phyloP scores from a whole-genome alignment of 331 rosid species.

The Quercus tomentella region DNA sequence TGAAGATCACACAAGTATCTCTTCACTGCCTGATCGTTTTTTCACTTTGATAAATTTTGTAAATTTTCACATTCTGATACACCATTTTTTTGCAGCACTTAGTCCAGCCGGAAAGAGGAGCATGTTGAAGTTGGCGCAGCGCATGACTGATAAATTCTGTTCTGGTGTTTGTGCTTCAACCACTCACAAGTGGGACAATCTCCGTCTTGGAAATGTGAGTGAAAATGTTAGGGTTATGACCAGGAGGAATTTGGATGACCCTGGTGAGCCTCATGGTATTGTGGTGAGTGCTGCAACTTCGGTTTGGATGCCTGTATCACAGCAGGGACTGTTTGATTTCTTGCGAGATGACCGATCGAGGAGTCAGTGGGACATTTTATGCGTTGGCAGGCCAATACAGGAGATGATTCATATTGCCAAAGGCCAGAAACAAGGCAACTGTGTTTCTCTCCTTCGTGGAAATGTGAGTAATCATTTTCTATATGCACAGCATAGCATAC shows the following conservation, averaged over 20 bases:
- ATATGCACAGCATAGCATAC: not conserved
- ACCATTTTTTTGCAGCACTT: slow-evolving; percentile 27
- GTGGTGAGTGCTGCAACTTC: slow-evolving; percentile 79
- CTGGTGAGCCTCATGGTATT: slow-evolving; percentile 59
- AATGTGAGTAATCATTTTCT: slow-evolving; percentile 34
- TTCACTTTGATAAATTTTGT: not conserved
- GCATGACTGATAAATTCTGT: slow-evolving; percentile 71
- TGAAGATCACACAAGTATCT: slow-evolving; percentile 59
- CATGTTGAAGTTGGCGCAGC: slow-evolving; percentile 67
- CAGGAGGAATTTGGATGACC: slow-evolving; percentile 41
- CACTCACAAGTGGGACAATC: slow-evolving; percentile 51
- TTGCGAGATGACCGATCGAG: slow-evolving; percentile 49
- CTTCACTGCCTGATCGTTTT: slow-evolving; percentile 2
- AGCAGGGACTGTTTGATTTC: slow-evolving; percentile 55
- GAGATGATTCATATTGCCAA: slow-evolving; percentile 58
- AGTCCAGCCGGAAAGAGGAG: slow-evolving; percentile 40
- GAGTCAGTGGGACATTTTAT: slow-evolving; percentile 69
- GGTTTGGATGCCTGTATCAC: slow-evolving; percentile 68
- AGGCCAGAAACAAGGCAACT: slow-evolving; percentile 51
- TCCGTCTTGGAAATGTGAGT: slow-evolving; percentile 31
- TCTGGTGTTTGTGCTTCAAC: slow-evolving; percentile 62
- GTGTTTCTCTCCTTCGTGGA: slow-evolving; percentile 64
- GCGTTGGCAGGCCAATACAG: slow-evolving; percentile 47
- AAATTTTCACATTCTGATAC: slow-evolving; percentile 17
- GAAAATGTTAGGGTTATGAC: slow-evolving; percentile 63